These are phyloP conservation scores for Pueraria montana DNA, from an alignment of 306 rosid genomes.

Conservation along the genomic window DNA sequence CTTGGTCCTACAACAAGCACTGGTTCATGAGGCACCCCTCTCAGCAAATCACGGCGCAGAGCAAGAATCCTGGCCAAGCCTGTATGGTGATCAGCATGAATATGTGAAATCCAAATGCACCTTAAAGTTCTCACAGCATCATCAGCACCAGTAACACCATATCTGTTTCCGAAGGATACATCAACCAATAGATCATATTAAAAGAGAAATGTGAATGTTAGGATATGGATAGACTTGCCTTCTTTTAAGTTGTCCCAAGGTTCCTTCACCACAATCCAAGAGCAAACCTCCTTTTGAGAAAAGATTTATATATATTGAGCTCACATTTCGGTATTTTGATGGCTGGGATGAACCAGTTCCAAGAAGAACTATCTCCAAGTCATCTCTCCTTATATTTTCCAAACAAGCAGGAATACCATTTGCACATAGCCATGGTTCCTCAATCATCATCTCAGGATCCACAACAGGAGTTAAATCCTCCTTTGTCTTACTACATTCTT, in stretches of 20 bases:
- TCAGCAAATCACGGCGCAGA: constrained; percentile 73
- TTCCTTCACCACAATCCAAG: constrained; percentile 96
- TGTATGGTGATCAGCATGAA: constrained; percentile 96
- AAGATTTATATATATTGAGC: constrained; percentile 85
- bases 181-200: constrained; percentile 40
- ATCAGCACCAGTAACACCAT: constrained; percentile 87
- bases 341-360: constrained; percentile 99
- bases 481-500: constrained; percentile 51
- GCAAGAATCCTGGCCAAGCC: constrained; percentile 95
- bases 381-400: constrained; percentile 85
- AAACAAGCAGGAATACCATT: constrained; percentile 75
- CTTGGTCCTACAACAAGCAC: constrained; percentile 87
- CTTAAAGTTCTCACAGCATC: constrained; percentile 72
- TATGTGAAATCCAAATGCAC: constrained; percentile 95
- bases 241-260: constrained; percentile 94
- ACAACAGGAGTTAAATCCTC: constrained; percentile 50
- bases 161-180: constrained; percentile 64
- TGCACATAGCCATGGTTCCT: constrained; percentile 85
- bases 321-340: constrained; percentile 93
- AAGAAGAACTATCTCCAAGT: constrained; percentile 93
- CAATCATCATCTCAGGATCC: constrained; percentile 58
- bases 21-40: constrained; percentile 81
- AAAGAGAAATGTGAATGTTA: constrained; percentile 38
- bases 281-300: constrained; percentile 86
- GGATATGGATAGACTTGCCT: constrained; percentile 57